Percentiles rank a stretch among this genome's conserved stretches.
These are phyloP conservation scores for Russula olivacea DNA, from an alignment of 768 basidiomycete genomes.

Conservation along the genomic window DNA sequence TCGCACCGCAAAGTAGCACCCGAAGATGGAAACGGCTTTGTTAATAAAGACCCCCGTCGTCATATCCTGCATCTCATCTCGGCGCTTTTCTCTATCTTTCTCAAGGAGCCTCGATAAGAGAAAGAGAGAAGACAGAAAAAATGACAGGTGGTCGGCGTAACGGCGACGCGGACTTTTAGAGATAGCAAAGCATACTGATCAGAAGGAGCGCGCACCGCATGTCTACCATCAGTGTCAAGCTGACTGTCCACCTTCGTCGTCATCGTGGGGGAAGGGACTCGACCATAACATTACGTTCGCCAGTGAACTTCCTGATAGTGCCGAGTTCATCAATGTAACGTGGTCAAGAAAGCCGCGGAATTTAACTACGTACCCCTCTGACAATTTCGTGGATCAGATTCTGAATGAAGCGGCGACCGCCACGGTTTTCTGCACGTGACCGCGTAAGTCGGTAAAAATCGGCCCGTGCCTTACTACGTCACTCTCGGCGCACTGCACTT, in stretches of 20 bases:
- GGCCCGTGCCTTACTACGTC: no score
- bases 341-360: background rate
- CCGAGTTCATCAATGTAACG: background rate
- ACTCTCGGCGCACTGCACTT: no score
- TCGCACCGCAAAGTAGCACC: background rate
- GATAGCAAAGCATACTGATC: no score
- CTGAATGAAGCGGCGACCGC: background rate
- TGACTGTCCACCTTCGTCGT: background rate
- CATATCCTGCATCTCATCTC: background rate
- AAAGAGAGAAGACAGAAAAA: background rate
- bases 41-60: background rate
- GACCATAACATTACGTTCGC: background rate
- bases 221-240: background rate
- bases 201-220: background rate
- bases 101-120: background rate
- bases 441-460: background rate
- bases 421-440: background rate
- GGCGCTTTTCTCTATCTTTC: background rate
- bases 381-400: constrained; percentile 3
- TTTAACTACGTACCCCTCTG: background rate
- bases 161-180: background rate
- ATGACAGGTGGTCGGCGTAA: background rate
- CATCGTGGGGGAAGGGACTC: background rate
- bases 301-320: background rate
- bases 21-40: constrained; percentile 4